Base-by-base conservation (phyloP, 495 filamentous ascomycete species). In the Penicillium ochrochloron region DNA sequence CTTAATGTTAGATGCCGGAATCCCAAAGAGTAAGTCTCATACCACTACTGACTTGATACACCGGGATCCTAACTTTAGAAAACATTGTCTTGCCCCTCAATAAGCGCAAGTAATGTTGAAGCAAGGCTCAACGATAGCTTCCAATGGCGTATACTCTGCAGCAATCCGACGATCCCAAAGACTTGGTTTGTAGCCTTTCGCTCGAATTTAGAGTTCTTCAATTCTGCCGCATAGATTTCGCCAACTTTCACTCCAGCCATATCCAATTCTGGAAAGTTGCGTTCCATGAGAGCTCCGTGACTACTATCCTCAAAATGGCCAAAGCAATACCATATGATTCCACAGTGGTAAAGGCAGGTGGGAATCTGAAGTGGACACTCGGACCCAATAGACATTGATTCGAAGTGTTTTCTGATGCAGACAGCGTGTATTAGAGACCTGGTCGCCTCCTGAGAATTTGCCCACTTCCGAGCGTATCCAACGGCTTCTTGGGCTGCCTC, bases 51-150 rank as follows among this genome's bases (percentile, higher is more conserved):
- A 46, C 42, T 46, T 46, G 42, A 46, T 46, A 46, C 42, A 39
- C 42, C 15, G 11, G 19, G 42, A 11, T 46, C 42, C 42, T 19
- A 46, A 46, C 5, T 21, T 46, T 46, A 46, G 42, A 21, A 46
- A 46, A 23, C 42, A 23, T 46, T 23, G 8, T 46, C 42, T 23
- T 46, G 42, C 42, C n/a, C 42, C n/a, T 46, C 42, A 5, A 46
- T 21, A 23, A 46, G n/a, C n/a, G 42, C 42, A 46, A 46, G 42
- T 46, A 46, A 46, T 46, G 42, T 46, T 23, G 42, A 46, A 23
- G 42, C 42, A 46, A 46, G 42, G 42, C 42, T 46, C 42, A 46
- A 46, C 21, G 42, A 46, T 46, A 46, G n/a, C 42, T 46, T 46
- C 42, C 42, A 46, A 46, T 46, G 42, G 42, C 42, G 42, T 23